Evolutionary conservation across 2,329 filamentous ascomycete genomes (phyloP).

Genomic region (Harringtonia aguacate): DNA sequence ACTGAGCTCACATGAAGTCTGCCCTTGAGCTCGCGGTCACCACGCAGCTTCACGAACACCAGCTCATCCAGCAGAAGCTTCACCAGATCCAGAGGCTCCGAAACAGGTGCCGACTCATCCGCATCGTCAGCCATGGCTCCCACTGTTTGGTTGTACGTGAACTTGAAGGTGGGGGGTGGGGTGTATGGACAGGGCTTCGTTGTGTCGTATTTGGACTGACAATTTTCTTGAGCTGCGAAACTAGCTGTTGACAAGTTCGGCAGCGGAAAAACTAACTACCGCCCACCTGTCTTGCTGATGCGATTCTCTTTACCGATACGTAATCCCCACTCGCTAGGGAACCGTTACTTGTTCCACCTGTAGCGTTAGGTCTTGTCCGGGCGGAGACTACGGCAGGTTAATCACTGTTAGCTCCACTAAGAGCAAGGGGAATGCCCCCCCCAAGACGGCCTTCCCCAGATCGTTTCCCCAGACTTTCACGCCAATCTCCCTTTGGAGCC

Average conservation of each 20-base stretch:
- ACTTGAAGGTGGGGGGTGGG: too few relatives aligned
- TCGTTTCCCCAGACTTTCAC: neutral
- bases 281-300: neutral
- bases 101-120: constrained; percentile 60
- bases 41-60: constrained; percentile 93
- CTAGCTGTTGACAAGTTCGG: neutral
- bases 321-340: too few relatives aligned
- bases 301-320: too few relatives aligned
- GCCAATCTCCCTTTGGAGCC: neutral
- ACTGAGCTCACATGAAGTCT: constrained; percentile 60
- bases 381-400: too few relatives aligned
- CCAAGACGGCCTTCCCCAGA: neutral
- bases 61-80: constrained; percentile 89
- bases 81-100: constrained; percentile 92
- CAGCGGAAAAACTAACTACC: constrained; percentile 4
- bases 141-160: neutral
- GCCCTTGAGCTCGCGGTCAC: constrained; percentile 90
- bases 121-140: constrained; percentile 69
- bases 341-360: too few relatives aligned
- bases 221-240: neutral
- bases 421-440: too few relatives aligned
- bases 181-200: neutral
- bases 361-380: too few relatives aligned
- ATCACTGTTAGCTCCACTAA: too few relatives aligned
- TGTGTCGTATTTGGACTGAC: too few relatives aligned